Conservation (phyloP, 495 filamentous ascomycete species). For the Aspergillus avenaceus region DNA sequence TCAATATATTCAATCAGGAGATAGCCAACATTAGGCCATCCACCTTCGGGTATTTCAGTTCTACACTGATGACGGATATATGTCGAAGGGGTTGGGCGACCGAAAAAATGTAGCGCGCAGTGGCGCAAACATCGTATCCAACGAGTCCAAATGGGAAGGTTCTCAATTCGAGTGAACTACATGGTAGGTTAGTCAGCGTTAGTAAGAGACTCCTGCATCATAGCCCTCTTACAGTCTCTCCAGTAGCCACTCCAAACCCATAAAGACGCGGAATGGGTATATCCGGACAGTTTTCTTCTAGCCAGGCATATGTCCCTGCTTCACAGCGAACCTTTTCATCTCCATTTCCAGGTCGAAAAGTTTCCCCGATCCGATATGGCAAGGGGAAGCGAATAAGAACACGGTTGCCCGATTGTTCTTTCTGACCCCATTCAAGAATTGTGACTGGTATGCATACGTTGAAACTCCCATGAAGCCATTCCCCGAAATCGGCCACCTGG, state of each 20-base stretch:
- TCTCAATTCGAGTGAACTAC: constrained; percentile 26
- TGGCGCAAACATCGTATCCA: constrained; percentile 18
- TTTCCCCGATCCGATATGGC: constrained; percentile 32
- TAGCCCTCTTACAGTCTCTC: constrained; percentile 16
- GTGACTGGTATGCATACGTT: constrained; percentile 33
- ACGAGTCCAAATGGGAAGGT: constrained; percentile 20
- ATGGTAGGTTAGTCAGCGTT: background rate
- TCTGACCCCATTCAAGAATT: constrained; percentile 17
- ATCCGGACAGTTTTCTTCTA: constrained; percentile 28
- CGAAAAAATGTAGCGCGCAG: constrained; percentile 12
- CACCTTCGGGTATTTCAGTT: background rate
- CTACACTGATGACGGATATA: constrained; percentile 18
- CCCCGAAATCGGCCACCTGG: constrained; percentile 13
- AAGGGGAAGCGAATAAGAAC: constrained; percentile 34
- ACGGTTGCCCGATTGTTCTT: constrained; percentile 12
- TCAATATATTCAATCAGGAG: constrained; percentile 12
- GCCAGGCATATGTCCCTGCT: constrained; percentile 31
- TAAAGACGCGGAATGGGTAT: constrained; percentile 30
- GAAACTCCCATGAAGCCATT: constrained; percentile 35
- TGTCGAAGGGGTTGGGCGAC: constrained; percentile 18
- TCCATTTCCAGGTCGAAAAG: constrained; percentile 26
- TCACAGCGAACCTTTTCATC: constrained; percentile 37
- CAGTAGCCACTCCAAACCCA: constrained; percentile 29
- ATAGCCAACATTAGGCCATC: constrained; percentile 2
- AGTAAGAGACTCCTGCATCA: background rate